Conservation (phyloP, 352 stramenopile genomes). For the Ophiocytium majus region DNA sequence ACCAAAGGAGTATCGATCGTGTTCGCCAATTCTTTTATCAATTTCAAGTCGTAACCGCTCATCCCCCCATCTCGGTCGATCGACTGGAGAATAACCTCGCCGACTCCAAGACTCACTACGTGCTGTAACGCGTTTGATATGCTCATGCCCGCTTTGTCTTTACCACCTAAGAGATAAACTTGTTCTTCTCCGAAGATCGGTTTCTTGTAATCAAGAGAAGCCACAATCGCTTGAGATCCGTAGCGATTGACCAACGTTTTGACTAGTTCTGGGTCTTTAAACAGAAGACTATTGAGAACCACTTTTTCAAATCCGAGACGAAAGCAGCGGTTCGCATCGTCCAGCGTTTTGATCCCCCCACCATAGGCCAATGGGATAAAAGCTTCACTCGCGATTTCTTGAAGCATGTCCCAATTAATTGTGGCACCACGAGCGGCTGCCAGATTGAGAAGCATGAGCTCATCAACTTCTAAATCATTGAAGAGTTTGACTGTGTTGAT, state of each 20-base stretch:
- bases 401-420: background rate
- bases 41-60: background rate
- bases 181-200: background rate
- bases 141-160: background rate
- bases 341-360: background rate
- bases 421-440: too few relatives aligned
- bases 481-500: background rate
- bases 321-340: background rate
- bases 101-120: background rate
- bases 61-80: background rate
- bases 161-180: background rate
- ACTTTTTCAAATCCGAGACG: background rate
- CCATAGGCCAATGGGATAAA: constrained; percentile 14
- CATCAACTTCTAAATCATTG: background rate
- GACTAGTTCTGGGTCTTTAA: background rate
- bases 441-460: background rate
- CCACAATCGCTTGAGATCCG: background rate
- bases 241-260: background rate
- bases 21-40: background rate
- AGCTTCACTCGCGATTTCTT: background rate
- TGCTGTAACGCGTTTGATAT: background rate
- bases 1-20: background rate
- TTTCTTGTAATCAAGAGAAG: background rate
- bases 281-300: background rate
- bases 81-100: background rate